Conservation (phyloP, 176 grass and related monocot genomes). For the Paspalum vaginatum region DNA sequence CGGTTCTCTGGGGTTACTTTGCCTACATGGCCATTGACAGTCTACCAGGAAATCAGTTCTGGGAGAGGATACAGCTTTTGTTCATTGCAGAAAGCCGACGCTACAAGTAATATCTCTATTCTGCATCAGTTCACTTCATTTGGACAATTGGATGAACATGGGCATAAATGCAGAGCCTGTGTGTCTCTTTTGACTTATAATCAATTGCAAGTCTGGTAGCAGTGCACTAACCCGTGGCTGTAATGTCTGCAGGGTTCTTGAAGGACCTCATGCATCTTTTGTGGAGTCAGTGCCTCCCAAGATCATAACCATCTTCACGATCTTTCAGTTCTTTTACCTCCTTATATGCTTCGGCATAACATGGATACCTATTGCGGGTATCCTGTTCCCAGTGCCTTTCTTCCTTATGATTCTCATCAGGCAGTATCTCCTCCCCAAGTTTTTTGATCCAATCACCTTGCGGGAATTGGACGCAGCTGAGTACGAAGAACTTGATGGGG, state of each 20-base stretch:
- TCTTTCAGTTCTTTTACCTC: conserved; percentile 84
- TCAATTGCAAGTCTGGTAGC: neutral
- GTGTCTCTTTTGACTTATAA: neutral
- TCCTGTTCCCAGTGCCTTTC: conserved; percentile 86
- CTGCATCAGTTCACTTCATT: conserved; percentile 7
- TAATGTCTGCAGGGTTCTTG: conserved; percentile 65
- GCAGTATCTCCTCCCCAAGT: conserved; percentile 77
- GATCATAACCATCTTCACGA: conserved; percentile 61
- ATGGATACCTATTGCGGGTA: conserved; percentile 89
- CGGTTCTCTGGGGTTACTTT: conserved; percentile 95
- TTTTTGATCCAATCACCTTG: conserved; percentile 64
- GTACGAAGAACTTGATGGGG: conserved; percentile 82
- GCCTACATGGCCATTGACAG: conserved; percentile 96
- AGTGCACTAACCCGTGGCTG: neutral
- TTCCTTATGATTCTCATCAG: conserved; percentile 87
- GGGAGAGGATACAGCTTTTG: conserved; percentile 80
- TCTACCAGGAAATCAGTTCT: conserved; percentile 97
- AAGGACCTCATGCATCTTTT: conserved; percentile 88
- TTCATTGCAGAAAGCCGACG: conserved; percentile 67
- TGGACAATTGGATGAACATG: conserved; percentile 16
- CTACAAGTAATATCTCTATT: conserved; percentile 64
- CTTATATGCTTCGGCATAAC: conserved; percentile 89
- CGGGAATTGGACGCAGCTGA: conserved; percentile 86
- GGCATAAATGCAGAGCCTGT: neutral
- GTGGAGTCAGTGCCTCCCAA: conserved; percentile 68